Conservation (phyloP, 2,329 filamentous ascomycete species). For the Incumbomyces lentus region DNA sequence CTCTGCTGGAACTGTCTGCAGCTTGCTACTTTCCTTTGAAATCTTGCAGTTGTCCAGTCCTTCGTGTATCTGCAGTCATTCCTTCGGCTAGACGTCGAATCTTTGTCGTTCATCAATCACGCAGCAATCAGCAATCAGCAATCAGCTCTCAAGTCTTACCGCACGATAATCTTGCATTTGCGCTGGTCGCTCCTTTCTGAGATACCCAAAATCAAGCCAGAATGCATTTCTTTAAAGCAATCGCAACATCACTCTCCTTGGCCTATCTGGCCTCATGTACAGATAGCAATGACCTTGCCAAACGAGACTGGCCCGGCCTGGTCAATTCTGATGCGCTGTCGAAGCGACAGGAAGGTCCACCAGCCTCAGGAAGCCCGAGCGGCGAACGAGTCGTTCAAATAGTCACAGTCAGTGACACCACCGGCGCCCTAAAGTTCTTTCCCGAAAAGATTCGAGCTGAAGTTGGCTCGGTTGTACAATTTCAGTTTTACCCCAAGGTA, state of each 20-base stretch:
- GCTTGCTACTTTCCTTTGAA: not conserved
- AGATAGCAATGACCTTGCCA: not conserved
- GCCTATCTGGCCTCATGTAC: conserved; percentile 3
- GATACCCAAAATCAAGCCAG: not conserved
- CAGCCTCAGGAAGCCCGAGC: conserved; percentile 8
- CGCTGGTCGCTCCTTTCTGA: conserved; percentile 5
- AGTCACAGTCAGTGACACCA: conserved; percentile 52
- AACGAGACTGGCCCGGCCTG: not conserved
- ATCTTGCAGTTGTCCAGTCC: not conserved
- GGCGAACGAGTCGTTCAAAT: conserved; percentile 43
- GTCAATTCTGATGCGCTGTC: conserved; percentile 4
- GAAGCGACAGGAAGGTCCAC: not conserved
- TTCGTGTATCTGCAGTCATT: not conserved
- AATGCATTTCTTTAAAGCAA: conserved; percentile 3
- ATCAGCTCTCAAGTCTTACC: no score
- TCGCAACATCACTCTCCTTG: not conserved
- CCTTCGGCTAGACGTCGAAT: conserved; percentile 3
- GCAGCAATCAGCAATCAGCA: not conserved
- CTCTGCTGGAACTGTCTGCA: not conserved
- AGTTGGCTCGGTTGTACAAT: conserved; percentile 46
- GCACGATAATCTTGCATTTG: conserved; percentile 1
- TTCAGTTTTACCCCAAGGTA: conserved; percentile 42
- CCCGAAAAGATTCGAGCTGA: conserved; percentile 55
- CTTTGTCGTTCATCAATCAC: not conserved
- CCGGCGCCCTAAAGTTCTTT: conserved; percentile 48